Base-by-base conservation (phyloP, 306 rosid genomes). In the Fagus crenata region DNA sequence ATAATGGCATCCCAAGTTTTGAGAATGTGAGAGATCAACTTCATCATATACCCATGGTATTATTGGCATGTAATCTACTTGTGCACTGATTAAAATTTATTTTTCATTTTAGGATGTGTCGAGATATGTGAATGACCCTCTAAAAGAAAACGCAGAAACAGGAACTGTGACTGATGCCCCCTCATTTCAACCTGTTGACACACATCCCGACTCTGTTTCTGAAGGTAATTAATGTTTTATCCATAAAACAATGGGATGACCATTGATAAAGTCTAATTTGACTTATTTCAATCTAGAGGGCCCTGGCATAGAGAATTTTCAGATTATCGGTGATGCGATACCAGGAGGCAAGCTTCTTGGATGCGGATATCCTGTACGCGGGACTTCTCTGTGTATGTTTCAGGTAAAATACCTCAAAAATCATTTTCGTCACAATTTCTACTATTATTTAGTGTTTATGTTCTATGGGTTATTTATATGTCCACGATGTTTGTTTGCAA, bases 341-440 rank as follows among this genome's bases (percentile, higher is more conserved):
- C 98, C 97, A 43, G 98, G 97, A 74, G 88, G 86, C 76, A 87
- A 31, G 85, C 97, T 95, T 80, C 98, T 95, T 85, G 98, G 97
- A 78, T 95, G 98, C 75, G 98, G 98, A 49, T 95, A 82, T 86
- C 92, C 90, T 53, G 94, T 91, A 3, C 91, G 91, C 22, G 93
- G 96, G 73, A 95, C 96, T 83, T 86, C 96, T 70, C 93, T 95
- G 49, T 95, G 98, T 87, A 90, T 95, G 82, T 95, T 95, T 87
- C 98, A 95, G 98, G 98, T 95, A 67, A 83, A 77, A 86, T 72
- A 78, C 56, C 69, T 71, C 75, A 33, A 68, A 69, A 28, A 51
- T 71, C 61, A 63, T 58, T 69, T 75, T 70, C 71, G 6, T 61
- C 11, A 55, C 59, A 55, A 61, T 59, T 68, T 70, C 55, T 49